These are phyloP conservation scores for Bodo saltans DNA, from an alignment of 78 protist genomes.

Conservation along the genomic window DNA sequence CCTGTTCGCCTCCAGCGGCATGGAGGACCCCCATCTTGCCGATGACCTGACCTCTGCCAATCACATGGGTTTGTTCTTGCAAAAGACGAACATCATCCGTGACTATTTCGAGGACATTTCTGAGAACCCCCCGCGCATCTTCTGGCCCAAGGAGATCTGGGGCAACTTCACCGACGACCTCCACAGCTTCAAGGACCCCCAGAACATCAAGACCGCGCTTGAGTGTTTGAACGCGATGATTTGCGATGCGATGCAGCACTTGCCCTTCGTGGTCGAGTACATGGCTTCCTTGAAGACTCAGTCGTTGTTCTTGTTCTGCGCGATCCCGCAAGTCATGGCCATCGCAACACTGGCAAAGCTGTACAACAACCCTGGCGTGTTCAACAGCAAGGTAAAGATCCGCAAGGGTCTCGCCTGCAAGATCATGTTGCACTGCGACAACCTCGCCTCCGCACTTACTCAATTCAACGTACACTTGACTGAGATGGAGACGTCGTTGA, in stretches of 20 bases:
- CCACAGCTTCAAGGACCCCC: slow-evolving; percentile 1
- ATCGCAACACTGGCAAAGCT: slow-evolving; percentile 76
- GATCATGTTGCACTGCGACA: not conserved
- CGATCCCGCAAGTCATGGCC: slow-evolving; percentile 97
- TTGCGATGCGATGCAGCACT: slow-evolving; percentile 75
- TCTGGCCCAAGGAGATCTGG: slow-evolving; percentile 88
- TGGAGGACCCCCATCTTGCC: slow-evolving; percentile 49
- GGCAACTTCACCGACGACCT: slow-evolving; percentile 29
- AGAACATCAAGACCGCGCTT: slow-evolving; percentile 54
- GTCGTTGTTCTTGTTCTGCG: slow-evolving; percentile 76
- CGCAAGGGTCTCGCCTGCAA: slow-evolving; percentile 71
- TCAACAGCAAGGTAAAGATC: slow-evolving; percentile 80
- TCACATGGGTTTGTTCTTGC: slow-evolving; percentile 89
- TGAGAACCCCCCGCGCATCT: slow-evolving; percentile 69
- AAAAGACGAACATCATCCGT: slow-evolving; percentile 89
- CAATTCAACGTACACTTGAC: not conserved
- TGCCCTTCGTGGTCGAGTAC: slow-evolving; percentile 66
- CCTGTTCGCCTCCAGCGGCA: slow-evolving; percentile 67
- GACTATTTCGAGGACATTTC: slow-evolving; percentile 83
- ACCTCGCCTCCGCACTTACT: not conserved
- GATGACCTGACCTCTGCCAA: slow-evolving; percentile 47
- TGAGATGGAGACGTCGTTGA: not conserved
- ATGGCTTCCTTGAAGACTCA: slow-evolving; percentile 49
- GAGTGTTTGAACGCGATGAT: slow-evolving; percentile 78
- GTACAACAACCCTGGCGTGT: slow-evolving; percentile 76